Base-by-base conservation (phyloP, 2,329 filamentous ascomycete genomes). In the Colletotrichum eleusines region DNA sequence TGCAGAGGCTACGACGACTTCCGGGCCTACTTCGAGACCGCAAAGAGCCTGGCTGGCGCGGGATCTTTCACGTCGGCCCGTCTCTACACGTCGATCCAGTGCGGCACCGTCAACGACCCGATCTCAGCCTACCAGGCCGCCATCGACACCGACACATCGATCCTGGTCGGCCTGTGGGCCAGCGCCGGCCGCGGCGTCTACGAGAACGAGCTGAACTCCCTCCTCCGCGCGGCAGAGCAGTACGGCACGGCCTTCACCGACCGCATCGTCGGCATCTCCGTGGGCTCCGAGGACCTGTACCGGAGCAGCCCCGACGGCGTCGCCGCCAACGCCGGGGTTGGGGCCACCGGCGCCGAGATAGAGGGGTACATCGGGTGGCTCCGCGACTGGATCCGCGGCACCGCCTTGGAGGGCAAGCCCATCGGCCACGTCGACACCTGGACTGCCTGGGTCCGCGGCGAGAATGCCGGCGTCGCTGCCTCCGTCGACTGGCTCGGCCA, bases 51-150 rank as follows among this genome's bases (percentile, higher is more conserved):
- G 3, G 48, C 63, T 4, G 63, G 64, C 9, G 48, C 71, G 1
- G 40, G 64, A 0, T 61, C 60, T 5, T 73, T 73, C 51, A 54
- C 64, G 3, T 72, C 68, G 4, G 69, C 69, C 7, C 71, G 71
- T 1, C 69, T 73, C 5, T 73, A 73, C 60, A 72, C 71, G 18
- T 72, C 69, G 7, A 69, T 72, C 5, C 71, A 73, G 46, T 71
- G 68, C 31, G 69, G 69, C 42, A 73, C 69, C 16, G 54, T 54
- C 8, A 65, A 63, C 28, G 68, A 94, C 78, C 91, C 92, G 28
- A 79, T 94, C 76, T 84, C 91, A 79, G 92, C 93, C 42, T 85
- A 93, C 80, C 91, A 91, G 79, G 88, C 87, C 9, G 87, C 87
- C 33, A 79, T 87, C 54, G 78, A 79, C 44, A 85, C 84, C 14